Percentiles rank a stretch among this genome's conserved stretches.
Evolutionary conservation across 2,329 filamentous ascomycete species (phyloP).

Genomic region (Fusarium citri): DNA sequence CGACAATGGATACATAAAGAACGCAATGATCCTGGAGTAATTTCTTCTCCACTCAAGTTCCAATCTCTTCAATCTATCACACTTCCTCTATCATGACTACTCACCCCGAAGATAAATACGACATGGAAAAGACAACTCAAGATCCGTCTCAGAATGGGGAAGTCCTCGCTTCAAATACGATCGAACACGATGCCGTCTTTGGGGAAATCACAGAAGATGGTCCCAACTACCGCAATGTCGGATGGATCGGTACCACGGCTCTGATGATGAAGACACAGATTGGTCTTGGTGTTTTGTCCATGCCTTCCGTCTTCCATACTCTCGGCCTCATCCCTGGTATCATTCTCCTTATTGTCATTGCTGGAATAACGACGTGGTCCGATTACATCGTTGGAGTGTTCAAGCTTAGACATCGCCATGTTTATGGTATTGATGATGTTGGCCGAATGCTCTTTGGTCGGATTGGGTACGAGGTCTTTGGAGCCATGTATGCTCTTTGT

Average conservation of each 20-base stretch:
- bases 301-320: conserved; percentile 58
- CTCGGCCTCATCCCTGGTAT: conserved; percentile 61
- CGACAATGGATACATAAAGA: not conserved
- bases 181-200: conserved; percentile 38
- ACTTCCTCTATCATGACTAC: not conserved
- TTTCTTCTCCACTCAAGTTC: not conserved
- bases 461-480: conserved; percentile 57
- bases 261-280: conserved; percentile 62
- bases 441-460: conserved; percentile 61
- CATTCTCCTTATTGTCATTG: conserved; percentile 57
- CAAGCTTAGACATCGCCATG: conserved; percentile 61
- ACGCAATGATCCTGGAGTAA: not conserved
- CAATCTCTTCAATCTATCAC: not conserved
- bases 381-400: conserved; percentile 62
- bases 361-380: conserved; percentile 61
- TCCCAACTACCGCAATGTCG: conserved; percentile 49
- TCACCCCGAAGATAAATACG: not conserved
- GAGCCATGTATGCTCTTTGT: conserved; percentile 50
- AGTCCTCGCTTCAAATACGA: not conserved
- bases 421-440: conserved; percentile 66
- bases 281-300: conserved; percentile 60
- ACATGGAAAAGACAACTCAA: not conserved
- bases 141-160: not conserved
- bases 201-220: conserved; percentile 44
- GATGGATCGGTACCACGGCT: conserved; percentile 57